phyloP scores from a whole-genome alignment of 257 asterid species.

The Buddleja alternifolia region DNA sequence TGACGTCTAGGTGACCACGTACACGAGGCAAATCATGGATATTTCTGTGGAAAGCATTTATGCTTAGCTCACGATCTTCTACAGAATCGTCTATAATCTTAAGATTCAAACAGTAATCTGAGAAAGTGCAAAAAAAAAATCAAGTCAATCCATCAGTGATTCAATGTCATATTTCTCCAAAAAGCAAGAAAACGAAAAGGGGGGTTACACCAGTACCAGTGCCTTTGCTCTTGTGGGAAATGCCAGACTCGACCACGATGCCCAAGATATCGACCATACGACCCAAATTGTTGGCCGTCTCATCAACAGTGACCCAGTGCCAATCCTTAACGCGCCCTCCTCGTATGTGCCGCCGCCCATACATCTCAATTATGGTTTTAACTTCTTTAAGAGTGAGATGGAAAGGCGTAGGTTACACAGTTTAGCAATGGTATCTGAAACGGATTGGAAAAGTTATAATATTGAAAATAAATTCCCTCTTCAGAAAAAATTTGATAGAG shows the following conservation, averaged over 20 bases:
- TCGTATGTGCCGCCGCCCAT: background rate
- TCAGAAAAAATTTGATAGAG: too few species aligned
- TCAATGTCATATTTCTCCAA: too few species aligned
- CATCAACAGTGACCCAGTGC: background rate
- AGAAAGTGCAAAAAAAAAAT: too few species aligned
- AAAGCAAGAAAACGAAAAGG: too few species aligned
- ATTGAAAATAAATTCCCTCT: too few species aligned
- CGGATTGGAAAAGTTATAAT: too few species aligned
- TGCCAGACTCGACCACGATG: conserved; percentile 9
- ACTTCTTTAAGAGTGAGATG: too few species aligned
- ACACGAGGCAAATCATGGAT: background rate
- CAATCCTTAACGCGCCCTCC: background rate
- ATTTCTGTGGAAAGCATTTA: background rate
- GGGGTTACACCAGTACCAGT: too few species aligned
- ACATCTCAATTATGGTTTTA: too few species aligned
- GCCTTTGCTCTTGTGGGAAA: conserved; percentile 7
- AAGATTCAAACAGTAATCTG: conserved; percentile 7
- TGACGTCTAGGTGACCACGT: conserved; percentile 10
- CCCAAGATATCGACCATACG: background rate
- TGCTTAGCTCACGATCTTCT: background rate
- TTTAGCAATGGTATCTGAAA: too few species aligned
- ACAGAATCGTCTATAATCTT: background rate
- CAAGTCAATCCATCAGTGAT: too few species aligned
- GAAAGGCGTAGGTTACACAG: too few species aligned
- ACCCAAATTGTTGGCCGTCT: background rate